A percentile compares a stretch with the other conserved stretches of the same genome.
Conservation (phyloP, 2,329 filamentous ascomycete species). For the Raffaelea arxii region DNA sequence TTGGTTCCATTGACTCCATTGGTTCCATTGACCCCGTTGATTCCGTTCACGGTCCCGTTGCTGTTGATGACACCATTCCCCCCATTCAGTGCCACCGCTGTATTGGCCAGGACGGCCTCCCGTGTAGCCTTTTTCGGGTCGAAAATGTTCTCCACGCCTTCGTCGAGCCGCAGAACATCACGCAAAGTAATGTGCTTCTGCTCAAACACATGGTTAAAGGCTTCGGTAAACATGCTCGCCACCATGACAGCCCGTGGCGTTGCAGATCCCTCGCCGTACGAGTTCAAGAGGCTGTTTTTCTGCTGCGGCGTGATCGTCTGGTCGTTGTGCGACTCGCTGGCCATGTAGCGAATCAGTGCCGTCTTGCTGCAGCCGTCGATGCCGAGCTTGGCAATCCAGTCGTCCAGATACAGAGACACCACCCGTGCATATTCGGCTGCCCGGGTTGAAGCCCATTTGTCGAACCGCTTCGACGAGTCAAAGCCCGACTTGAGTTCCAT, state of each 20-base stretch:
- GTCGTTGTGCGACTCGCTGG: conserved; percentile 33
- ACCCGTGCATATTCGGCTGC: conserved; percentile 42
- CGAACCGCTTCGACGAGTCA: conserved; percentile 39
- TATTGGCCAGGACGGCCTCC: conserved; percentile 28
- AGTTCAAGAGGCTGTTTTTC: conserved; percentile 40
- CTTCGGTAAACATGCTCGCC: conserved; percentile 43
- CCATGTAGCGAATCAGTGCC: conserved; percentile 43
- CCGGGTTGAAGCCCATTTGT: conserved; percentile 39
- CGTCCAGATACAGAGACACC: conserved; percentile 42
- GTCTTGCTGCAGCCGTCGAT: conserved; percentile 43
- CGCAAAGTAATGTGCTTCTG: conserved; percentile 35
- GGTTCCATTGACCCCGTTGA: no score
- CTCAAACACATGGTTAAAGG: conserved; percentile 47
- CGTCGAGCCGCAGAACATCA: conserved; percentile 43
- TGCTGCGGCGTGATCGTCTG: conserved; percentile 43
- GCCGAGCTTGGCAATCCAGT: conserved; percentile 39
- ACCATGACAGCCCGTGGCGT: conserved; percentile 29
- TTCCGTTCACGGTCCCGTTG: background rate
- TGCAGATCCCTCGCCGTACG: conserved; percentile 28
- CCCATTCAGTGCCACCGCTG: conserved; percentile 7
- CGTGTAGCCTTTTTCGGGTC: conserved; percentile 45
- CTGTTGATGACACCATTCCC: background rate
- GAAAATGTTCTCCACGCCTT: conserved; percentile 41
- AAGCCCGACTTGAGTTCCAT: conserved; percentile 50
- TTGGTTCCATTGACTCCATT: no score